Conservation (phyloP, 306 rosid genomes). For the Rosa persica region DNA sequence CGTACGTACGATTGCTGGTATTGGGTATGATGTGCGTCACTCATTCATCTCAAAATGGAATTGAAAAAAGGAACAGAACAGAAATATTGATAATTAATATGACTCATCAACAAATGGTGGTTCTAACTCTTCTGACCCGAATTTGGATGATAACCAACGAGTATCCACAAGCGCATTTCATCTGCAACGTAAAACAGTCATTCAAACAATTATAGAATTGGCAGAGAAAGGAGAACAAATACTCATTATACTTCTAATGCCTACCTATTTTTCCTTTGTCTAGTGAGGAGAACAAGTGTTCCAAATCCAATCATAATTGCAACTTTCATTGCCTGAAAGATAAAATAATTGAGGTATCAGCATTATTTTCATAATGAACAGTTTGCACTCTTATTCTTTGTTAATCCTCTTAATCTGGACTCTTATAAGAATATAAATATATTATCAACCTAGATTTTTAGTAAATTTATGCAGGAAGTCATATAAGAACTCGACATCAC, state of each 20-base stretch:
- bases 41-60: background rate
- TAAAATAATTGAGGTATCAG: conserved; percentile 5
- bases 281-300: conserved; percentile 67
- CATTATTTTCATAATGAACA: background rate
- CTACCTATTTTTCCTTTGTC: conserved; percentile 60
- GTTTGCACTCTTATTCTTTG: background rate
- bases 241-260: background rate
- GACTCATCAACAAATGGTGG: background rate
- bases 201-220: background rate
- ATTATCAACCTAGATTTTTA: background rate
- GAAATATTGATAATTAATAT: background rate
- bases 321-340: conserved; percentile 60
- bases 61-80: background rate
- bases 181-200: background rate
- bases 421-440: background rate
- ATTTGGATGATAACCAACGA: background rate
- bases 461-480: background rate
- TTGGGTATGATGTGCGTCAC: background rate
- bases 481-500: background rate
- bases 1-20: background rate
- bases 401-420: background rate
- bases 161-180: background rate
- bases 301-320: conserved; percentile 84
- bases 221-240: background rate
- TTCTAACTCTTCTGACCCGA: background rate